A percentile compares a stretch with the other conserved stretches of the same genome.
Evolutionary conservation across 805 yeast species (phyloP).

Genomic region (Debaryomyces tyrocola): DNA sequence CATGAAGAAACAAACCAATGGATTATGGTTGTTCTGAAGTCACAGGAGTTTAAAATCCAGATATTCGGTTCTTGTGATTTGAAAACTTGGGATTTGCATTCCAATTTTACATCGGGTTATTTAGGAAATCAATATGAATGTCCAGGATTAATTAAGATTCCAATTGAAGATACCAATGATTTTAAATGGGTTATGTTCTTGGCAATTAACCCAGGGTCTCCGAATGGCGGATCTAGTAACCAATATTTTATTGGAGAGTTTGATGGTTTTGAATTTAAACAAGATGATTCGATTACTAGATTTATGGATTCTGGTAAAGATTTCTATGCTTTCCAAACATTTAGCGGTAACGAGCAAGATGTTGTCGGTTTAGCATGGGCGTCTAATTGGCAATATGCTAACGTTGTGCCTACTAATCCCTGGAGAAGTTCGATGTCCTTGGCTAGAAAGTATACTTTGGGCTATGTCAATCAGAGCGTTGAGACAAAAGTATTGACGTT

Average conservation of each 20-base stretch:
- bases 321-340: slow-evolving; percentile 39
- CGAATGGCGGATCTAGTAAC: slow-evolving; percentile 38
- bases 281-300: slow-evolving; percentile 26
- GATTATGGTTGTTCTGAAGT: slow-evolving; percentile 27
- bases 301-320: slow-evolving; percentile 36
- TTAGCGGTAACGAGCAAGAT: slow-evolving; percentile 20
- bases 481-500: slow-evolving; percentile 18
- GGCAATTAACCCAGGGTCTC: slow-evolving; percentile 44
- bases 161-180: slow-evolving; percentile 15
- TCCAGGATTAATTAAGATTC: slow-evolving; percentile 35
- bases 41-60: slow-evolving; percentile 27
- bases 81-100: slow-evolving; percentile 24
- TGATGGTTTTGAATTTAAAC: slow-evolving; percentile 35
- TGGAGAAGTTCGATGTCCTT: slow-evolving; percentile 39
- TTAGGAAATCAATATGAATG: slow-evolving; percentile 43
- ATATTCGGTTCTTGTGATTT: slow-evolving; percentile 25
- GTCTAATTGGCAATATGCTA: slow-evolving; percentile 43
- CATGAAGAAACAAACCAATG: slow-evolving; percentile 26
- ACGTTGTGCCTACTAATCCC: slow-evolving; percentile 31
- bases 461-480: slow-evolving; percentile 21
- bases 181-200: slow-evolving; percentile 37
- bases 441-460: slow-evolving; percentile 26
- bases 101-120: slow-evolving; percentile 25
- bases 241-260: slow-evolving; percentile 44
- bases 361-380: slow-evolving; percentile 43